A percentile compares a stretch with the other conserved stretches of the same genome.
phyloP scores from a whole-genome alignment of 257 asterid species.

The Nicotiana knightiana region DNA sequence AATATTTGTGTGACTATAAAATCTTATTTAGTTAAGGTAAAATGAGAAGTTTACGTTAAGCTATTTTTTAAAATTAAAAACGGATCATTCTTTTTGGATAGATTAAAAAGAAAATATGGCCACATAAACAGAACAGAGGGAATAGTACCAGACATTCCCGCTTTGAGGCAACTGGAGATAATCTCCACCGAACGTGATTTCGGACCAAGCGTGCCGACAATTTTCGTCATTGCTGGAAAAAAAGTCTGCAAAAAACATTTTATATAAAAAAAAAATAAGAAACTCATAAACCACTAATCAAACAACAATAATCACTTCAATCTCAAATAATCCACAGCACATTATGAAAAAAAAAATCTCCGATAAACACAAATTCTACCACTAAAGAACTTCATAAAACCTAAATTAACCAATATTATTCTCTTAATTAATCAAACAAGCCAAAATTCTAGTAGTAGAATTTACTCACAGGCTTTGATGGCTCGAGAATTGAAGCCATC shows the following conservation, averaged over 20 bases:
- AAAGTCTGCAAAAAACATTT: slow-evolving; percentile 34
- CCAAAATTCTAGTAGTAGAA: not conserved
- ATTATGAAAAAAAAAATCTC: too few relatives aligned
- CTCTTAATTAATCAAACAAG: not conserved
- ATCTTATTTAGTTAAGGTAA: too few relatives aligned
- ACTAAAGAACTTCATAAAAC: not conserved
- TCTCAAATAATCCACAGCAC: not conserved
- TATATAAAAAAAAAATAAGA: not conserved
- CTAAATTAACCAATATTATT: not conserved
- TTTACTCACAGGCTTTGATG: slow-evolving; percentile 69
- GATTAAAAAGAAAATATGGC: too few relatives aligned
- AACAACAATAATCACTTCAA: slow-evolving; percentile 14
- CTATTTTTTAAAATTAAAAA: too few relatives aligned
- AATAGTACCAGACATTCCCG: slow-evolving; percentile 84
- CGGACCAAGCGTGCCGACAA: slow-evolving; percentile 93
- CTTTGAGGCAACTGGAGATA: slow-evolving; percentile 62
- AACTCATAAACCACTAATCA: not conserved
- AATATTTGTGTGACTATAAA: too few relatives aligned
- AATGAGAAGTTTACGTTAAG: too few relatives aligned
- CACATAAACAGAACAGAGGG: too few relatives aligned
- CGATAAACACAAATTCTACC: too few relatives aligned
- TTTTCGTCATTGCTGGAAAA: slow-evolving; percentile 90
- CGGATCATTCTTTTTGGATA: too few relatives aligned
- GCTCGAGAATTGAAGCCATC: slow-evolving; percentile 91
- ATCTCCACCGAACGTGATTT: slow-evolving; percentile 86